Percentiles rank a stretch among this genome's conserved stretches.
These are phyloP conservation scores for Cafeteria roenbergensis DNA, from an alignment of 108 stramenopile genomes.

Conservation along the genomic window DNA sequence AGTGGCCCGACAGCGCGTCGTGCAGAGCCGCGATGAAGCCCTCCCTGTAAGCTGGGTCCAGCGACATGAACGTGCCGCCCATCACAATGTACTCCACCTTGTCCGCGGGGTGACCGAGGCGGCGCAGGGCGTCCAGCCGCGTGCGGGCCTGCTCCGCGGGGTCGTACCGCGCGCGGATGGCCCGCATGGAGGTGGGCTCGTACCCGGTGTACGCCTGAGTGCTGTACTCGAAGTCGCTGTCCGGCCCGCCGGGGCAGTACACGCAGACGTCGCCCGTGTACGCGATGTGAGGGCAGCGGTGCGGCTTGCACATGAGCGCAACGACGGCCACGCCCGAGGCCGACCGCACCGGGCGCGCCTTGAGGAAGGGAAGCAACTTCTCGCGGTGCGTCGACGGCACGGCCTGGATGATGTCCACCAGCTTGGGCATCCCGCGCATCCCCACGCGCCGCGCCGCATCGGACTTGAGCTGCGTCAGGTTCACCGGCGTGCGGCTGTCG, in stretches of 20 bases:
- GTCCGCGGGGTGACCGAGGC: conserved; percentile 43
- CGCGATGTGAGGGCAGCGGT: conserved; percentile 85
- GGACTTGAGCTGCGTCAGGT: conserved; percentile 68
- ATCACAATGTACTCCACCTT: conserved; percentile 36
- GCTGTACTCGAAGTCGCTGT: conserved; percentile 83
- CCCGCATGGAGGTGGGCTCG: conserved; percentile 83
- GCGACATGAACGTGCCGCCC: conserved; percentile 52
- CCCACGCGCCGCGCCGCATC: conserved; percentile 60
- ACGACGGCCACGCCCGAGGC: conserved; percentile 81
- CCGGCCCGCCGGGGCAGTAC: conserved; percentile 88
- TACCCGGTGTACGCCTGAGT: conserved; percentile 92
- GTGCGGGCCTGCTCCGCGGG: conserved; percentile 74
- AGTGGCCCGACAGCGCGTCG: conserved; percentile 75
- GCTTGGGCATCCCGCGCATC: conserved; percentile 63
- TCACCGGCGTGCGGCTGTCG: conserved; percentile 56
- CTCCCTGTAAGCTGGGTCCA: conserved; percentile 76
- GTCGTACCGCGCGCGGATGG: conserved; percentile 82
- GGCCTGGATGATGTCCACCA: conserved; percentile 73
- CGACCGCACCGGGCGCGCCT: conserved; percentile 79
- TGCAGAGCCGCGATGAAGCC: conserved; percentile 81
- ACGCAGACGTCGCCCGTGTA: conserved; percentile 85
- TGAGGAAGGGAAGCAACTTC: conserved; percentile 62
- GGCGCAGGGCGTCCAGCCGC: conserved; percentile 61
- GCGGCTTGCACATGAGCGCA: conserved; percentile 87
- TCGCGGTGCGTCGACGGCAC: conserved; percentile 60